These are phyloP conservation scores for Fragaria nilgerrensis DNA, from an alignment of 306 rosid genomes.

Conservation along the genomic window DNA sequence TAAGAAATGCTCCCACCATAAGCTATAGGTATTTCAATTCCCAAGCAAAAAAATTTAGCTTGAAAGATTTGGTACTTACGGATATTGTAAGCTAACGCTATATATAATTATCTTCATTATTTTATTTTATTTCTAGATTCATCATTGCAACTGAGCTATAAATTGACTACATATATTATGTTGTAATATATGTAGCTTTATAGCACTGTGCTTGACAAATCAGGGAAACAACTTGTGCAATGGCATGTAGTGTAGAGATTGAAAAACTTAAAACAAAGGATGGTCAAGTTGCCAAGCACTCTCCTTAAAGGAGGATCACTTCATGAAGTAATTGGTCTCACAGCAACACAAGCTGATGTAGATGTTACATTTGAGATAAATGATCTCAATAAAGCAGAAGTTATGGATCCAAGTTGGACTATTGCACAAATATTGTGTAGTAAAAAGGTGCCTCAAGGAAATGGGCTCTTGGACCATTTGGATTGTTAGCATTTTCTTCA, in stretches of 20 bases:
- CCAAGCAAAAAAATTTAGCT: too few relatives aligned
- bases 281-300: constrained; percentile 37
- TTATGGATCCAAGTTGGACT: constrained; percentile 39
- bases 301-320: constrained; percentile 43
- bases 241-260: constrained; percentile 64
- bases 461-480: constrained; percentile 71
- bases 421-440: constrained; percentile 56
- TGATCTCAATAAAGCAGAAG: constrained; percentile 43
- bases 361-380: constrained; percentile 52
- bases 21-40: too few relatives aligned
- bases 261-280: constrained; percentile 47
- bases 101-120: too few relatives aligned
- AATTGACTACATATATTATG: too few relatives aligned
- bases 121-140: too few relatives aligned
- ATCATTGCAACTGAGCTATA: too few relatives aligned
- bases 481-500: constrained; percentile 57
- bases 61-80: too few relatives aligned
- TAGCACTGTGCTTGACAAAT: constrained; percentile 48
- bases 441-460: constrained; percentile 42
- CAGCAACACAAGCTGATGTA: constrained; percentile 69
- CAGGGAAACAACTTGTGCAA: constrained; percentile 69
- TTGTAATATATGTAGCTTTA: too few relatives aligned
- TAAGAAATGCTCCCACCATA: too few relatives aligned
- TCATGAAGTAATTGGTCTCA: constrained; percentile 47
- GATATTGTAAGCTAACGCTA: too few relatives aligned